Percentiles rank a stretch among this genome's conserved stretches.
Evolutionary conservation across 345 rosid genomes (phyloP).

Genomic region (Luvunga scandens): DNA sequence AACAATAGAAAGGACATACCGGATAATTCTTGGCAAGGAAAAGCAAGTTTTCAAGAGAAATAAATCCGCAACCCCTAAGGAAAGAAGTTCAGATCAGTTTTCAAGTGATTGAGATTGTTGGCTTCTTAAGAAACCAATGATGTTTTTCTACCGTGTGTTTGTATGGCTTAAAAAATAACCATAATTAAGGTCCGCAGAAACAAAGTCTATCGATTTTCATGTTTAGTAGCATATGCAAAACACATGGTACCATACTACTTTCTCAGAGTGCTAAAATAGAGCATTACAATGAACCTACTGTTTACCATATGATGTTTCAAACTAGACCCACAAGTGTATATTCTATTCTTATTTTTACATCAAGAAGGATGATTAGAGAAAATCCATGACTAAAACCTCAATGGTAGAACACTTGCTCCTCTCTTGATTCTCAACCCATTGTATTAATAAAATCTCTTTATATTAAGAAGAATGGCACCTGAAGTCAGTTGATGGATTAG

Average conservation of each 20-base stretch:
- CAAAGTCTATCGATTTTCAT: background rate
- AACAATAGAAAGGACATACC: slow-evolving; percentile 37
- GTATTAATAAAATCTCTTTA: background rate
- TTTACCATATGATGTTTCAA: background rate
- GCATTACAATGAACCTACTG: background rate
- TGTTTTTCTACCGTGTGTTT: background rate
- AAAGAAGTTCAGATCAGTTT: slow-evolving; percentile 17
- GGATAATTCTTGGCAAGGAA: slow-evolving; percentile 84
- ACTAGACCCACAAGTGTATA: background rate
- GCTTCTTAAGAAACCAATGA: background rate
- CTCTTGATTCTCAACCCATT: background rate
- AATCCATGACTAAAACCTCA: background rate
- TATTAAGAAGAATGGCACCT: slow-evolving; percentile 43
- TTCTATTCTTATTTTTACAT: background rate
- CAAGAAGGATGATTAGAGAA: background rate
- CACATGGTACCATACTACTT: background rate
- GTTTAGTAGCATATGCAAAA: background rate
- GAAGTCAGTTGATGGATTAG: slow-evolving; percentile 96
- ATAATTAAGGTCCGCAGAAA: background rate
- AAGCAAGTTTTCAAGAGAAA: slow-evolving; percentile 85
- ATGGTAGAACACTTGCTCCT: background rate
- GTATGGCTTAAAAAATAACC: background rate
- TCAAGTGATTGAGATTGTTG: background rate
- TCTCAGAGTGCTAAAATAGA: background rate
- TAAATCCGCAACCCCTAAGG: slow-evolving; percentile 84